Conservation (phyloP, 208 protist species). For the Porcisia deanei region DNA sequence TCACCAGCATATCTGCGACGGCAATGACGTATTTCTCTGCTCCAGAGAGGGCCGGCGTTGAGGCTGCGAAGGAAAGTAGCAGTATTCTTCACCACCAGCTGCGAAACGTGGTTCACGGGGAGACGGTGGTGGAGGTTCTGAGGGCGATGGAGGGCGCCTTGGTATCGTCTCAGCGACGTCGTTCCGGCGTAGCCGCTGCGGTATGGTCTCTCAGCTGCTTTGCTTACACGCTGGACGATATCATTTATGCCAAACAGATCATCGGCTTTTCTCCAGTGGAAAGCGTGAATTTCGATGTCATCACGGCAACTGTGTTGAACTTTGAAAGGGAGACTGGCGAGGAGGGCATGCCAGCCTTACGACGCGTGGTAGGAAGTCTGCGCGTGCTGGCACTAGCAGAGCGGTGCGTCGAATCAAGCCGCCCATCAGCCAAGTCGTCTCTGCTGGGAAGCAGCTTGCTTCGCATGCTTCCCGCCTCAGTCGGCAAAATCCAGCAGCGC, state of each 20-base stretch:
- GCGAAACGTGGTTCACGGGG: conserved; percentile 19
- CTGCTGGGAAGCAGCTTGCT: conserved; percentile 21
- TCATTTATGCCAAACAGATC: conserved; percentile 37
- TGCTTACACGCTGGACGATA: conserved; percentile 36
- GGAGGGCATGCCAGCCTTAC: conserved; percentile 15
- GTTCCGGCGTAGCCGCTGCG: conserved; percentile 8
- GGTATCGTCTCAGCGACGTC: conserved; percentile 20
- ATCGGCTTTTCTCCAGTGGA: conserved; percentile 35
- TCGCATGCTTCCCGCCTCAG: conserved; percentile 29
- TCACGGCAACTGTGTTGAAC: conserved; percentile 34
- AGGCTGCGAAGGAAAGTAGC: conserved; percentile 23
- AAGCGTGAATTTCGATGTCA: conserved; percentile 37
- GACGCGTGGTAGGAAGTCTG: conserved; percentile 24
- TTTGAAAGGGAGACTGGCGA: conserved; percentile 32
- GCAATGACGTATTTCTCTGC: conserved; percentile 23
- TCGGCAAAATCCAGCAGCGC: conserved; percentile 34
- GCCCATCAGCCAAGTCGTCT: conserved; percentile 1
- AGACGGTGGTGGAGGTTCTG: conserved; percentile 18
- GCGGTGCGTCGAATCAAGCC: conserved; percentile 12
- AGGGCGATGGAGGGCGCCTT: conserved; percentile 24
- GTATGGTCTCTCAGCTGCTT: conserved; percentile 30
- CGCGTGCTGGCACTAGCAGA: conserved; percentile 32
- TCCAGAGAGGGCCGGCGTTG: conserved; percentile 21
- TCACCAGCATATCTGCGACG: conserved; percentile 20
- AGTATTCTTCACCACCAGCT: conserved; percentile 30